Conservation (phyloP, 2,329 filamentous ascomycete species). For the Aureobasidium subglaciale region DNA sequence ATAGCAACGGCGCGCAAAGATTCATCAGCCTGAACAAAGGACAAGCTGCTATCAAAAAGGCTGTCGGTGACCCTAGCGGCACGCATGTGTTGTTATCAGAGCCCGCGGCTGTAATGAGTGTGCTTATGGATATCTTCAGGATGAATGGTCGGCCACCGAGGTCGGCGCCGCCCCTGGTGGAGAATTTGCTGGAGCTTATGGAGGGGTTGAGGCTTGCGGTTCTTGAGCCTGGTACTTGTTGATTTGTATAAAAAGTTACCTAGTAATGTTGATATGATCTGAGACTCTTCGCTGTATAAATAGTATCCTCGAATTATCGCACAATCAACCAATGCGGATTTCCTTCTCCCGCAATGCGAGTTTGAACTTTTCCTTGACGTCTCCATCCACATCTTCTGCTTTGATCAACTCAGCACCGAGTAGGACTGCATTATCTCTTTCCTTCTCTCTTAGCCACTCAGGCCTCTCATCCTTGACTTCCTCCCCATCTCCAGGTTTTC, state of each 20-base stretch:
- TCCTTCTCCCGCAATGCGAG: background rate
- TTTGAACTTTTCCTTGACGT: conserved; percentile 14
- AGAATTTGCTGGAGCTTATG: conserved; percentile 59
- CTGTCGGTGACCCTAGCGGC: conserved; percentile 27
- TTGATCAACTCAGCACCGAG: conserved; percentile 33
- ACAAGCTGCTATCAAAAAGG: conserved; percentile 14
- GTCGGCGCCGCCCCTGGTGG: conserved; percentile 53
- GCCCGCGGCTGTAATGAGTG: conserved; percentile 52
- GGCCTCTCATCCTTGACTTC: background rate
- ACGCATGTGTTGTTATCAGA: conserved; percentile 41
- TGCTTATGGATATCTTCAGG: conserved; percentile 50
- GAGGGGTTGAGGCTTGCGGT: conserved; percentile 41
- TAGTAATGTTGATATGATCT: background rate
- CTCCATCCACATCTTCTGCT: conserved; percentile 30
- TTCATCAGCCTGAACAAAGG: conserved; percentile 52
- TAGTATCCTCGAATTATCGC: no score
- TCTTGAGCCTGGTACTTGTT: background rate
- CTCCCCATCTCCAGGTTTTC: conserved; percentile 20
- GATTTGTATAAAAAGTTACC: background rate
- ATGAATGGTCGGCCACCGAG: conserved; percentile 41
- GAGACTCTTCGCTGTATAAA: no score
- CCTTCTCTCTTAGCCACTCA: conserved; percentile 30
- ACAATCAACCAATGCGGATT: no score
- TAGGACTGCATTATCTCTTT: conserved; percentile 29
- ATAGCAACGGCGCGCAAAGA: conserved; percentile 41